Percentiles rank a stretch among this genome's conserved stretches.
Conservation (phyloP, 2,329 filamentous ascomycete genomes). For the Aschersonia sp. region DNA sequence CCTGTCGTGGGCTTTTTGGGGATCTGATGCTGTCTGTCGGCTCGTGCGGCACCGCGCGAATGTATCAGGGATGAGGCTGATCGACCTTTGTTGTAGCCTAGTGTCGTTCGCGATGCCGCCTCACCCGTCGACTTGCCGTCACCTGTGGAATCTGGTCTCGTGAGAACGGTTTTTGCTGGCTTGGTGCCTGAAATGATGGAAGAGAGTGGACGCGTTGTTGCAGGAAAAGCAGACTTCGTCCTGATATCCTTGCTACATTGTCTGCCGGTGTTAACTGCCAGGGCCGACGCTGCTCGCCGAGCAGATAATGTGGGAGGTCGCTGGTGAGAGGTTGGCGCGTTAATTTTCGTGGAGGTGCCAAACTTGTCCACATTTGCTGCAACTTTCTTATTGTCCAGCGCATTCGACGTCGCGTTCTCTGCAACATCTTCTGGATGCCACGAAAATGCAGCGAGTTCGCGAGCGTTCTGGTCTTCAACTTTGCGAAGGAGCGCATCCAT, state of each 20-base stretch:
- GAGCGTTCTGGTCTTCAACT: constrained; percentile 52
- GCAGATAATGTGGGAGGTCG: constrained; percentile 21
- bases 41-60: constrained; percentile 7
- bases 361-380: neutral
- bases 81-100: constrained; percentile 75
- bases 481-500: constrained; percentile 36
- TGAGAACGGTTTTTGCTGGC: constrained; percentile 23
- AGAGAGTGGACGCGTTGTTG: constrained; percentile 13
- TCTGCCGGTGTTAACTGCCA: constrained; percentile 25
- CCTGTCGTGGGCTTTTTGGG: constrained; percentile 5
- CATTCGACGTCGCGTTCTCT: constrained; percentile 18
- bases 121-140: constrained; percentile 43
- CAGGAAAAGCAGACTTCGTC: neutral
- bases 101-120: constrained; percentile 61
- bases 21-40: constrained; percentile 5
- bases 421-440: constrained; percentile 45
- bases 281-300: constrained; percentile 36
- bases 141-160: constrained; percentile 30
- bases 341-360: neutral
- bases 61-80: constrained; percentile 32
- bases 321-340: constrained; percentile 5
- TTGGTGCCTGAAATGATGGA: constrained; percentile 16
- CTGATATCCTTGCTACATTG: neutral
- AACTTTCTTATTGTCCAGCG: too few species aligned
- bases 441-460: constrained; percentile 47